phyloP scores from a whole-genome alignment of 306 rosid genomes.

The Begonia masoniana region DNA sequence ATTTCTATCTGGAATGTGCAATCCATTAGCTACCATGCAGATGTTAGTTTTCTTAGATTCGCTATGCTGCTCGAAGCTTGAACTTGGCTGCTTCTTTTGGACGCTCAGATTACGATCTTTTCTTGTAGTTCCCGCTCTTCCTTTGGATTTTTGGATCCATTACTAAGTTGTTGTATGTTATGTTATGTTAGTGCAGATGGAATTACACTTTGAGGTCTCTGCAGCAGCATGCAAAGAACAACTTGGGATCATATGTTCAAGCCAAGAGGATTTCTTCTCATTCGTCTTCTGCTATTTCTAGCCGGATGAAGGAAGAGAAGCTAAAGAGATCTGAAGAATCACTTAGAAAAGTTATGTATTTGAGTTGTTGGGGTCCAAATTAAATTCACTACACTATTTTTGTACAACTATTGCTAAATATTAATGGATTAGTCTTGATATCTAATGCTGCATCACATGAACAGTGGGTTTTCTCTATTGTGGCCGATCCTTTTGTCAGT shows the following conservation, averaged over 20 bases:
- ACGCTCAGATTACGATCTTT: constrained; percentile 56
- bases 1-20: no score
- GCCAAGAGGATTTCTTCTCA: constrained; percentile 23
- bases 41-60: constrained; percentile 5
- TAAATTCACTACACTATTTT: neutral
- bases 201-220: constrained; percentile 21
- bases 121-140: constrained; percentile 63
- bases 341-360: constrained; percentile 53
- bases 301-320: constrained; percentile 27
- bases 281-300: constrained; percentile 19
- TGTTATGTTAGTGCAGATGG: no score
- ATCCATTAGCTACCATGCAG: no score
- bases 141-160: constrained; percentile 84
- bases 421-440: neutral
- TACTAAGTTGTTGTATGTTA: constrained; percentile 54
- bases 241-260: constrained; percentile 17
- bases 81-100: constrained; percentile 32
- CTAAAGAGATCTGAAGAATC: constrained; percentile 54
- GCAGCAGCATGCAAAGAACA: constrained; percentile 26
- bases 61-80: constrained; percentile 44
- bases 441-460: no score
- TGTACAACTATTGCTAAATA: neutral
- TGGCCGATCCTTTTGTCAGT: no score
- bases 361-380: constrained; percentile 77
- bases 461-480: no score